Percentiles rank a stretch among this genome's conserved stretches.
Evolutionary conservation across 2,329 filamentous ascomycete genomes (phyloP).

Genomic region (Emergomyces africanus): DNA sequence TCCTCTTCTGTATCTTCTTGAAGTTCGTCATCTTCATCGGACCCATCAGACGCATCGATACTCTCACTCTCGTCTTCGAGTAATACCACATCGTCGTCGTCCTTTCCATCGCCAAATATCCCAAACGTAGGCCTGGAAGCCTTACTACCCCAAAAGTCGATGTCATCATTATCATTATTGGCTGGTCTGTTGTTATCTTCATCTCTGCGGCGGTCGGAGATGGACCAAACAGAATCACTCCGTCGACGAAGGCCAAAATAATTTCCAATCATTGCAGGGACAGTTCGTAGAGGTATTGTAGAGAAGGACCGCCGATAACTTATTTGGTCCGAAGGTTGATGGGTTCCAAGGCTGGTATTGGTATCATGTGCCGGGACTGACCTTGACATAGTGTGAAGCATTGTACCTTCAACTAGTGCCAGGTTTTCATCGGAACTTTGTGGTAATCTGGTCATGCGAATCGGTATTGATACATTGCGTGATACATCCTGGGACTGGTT

Average conservation of each 20-base stretch:
- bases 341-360: slow-evolving; percentile 9
- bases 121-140: slow-evolving; percentile 30
- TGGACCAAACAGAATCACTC: slow-evolving; percentile 18
- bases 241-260: slow-evolving; percentile 32
- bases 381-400: slow-evolving; percentile 18
- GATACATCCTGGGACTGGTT: slow-evolving; percentile 4
- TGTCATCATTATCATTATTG: slow-evolving; percentile 27
- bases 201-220: not conserved
- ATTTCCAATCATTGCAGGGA: slow-evolving; percentile 33
- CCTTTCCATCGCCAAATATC: slow-evolving; percentile 20
- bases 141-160: slow-evolving; percentile 44
- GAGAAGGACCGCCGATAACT: slow-evolving; percentile 19
- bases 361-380: slow-evolving; percentile 13
- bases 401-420: slow-evolving; percentile 11
- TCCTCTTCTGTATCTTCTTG: slow-evolving; percentile 28
- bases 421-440: slow-evolving; percentile 18
- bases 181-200: not conserved
- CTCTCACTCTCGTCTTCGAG: slow-evolving; percentile 25
- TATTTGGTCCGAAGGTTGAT: slow-evolving; percentile 12
- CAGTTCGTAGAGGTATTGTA: slow-evolving; percentile 22
- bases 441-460: slow-evolving; percentile 16
- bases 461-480: slow-evolving; percentile 2
- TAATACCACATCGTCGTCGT: slow-evolving; percentile 14
- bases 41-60: slow-evolving; percentile 30
- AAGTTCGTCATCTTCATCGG: slow-evolving; percentile 36